Percentiles rank a stretch among this genome's conserved stretches.
Evolutionary conservation across 164 flowering plant species (phyloP).

Genomic region (Nymphaea thermarum): DNA sequence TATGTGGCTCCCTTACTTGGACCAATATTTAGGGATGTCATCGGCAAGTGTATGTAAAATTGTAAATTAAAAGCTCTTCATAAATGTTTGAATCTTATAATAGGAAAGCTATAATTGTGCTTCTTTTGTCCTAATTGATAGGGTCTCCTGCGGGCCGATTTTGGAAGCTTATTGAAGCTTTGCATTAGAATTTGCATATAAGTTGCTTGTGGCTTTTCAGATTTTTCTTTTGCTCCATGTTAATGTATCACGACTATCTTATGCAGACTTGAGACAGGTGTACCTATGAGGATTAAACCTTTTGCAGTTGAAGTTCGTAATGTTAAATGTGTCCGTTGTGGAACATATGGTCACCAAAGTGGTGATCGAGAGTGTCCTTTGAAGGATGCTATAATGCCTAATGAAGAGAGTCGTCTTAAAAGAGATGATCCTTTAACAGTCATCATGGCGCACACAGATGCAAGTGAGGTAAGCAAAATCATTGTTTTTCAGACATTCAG

Average conservation of each 20-base stretch:
- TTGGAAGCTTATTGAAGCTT: no score
- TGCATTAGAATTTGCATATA: no score
- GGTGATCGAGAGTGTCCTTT: conserved; percentile 98
- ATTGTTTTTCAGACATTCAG: not conserved
- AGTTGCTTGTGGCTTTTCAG: no score
- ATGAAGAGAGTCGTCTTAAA: conserved; percentile 80
- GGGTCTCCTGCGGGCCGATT: no score
- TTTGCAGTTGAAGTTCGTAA: conserved; percentile 92
- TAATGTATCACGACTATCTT: not conserved
- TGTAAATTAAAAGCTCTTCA: no score
- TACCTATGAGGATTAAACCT: conserved; percentile 66
- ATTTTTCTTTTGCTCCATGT: no score
- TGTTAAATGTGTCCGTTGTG: conserved; percentile 92
- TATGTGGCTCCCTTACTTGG: no score
- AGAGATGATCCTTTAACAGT: conserved; percentile 97
- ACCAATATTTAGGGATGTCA: no score
- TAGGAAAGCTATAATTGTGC: no score
- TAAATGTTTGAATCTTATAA: no score
- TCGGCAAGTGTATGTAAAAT: no score
- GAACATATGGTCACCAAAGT: conserved; percentile 93
- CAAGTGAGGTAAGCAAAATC: conserved; percentile 45
- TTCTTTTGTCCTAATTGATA: no score
- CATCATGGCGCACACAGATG: conserved; percentile 64
- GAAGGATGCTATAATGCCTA: conserved; percentile 87
- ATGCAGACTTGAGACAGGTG: conserved; percentile 81